Evolutionary conservation across 129 eudicot species (phyloP), one percentile per base, ranked within the genome.

Genomic region (Flaveria trinervia): DNA sequence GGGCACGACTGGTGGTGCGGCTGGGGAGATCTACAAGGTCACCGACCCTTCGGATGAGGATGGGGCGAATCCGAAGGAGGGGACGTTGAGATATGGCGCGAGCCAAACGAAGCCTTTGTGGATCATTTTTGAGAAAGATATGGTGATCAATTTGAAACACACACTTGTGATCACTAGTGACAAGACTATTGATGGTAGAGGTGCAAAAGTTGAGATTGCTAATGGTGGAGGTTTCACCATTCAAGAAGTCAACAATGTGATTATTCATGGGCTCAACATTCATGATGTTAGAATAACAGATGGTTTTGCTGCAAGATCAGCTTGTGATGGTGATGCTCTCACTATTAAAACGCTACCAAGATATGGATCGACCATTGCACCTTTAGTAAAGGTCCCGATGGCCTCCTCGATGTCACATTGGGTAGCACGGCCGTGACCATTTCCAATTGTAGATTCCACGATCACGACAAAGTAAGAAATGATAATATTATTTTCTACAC

Each of bases 121-220:
- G 97, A 87, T 92, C 81, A 77, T 74, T 3, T 92, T 92, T 45
- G 83, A 36, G 0, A 77, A 70, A 17, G 78, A 81, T 54, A 89
- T 92, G 97, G 65, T 72, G 7, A 89, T 92, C 7, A 80, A 7
- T 12, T 80, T 92, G 1, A 56, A 77, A 14, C 86, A 89, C 48
- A 90, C 85, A 77, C 86, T 92, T 1, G 74, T 89, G 2, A 48
- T 92, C 1, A 75, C 66, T 18, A 60, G 79, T 9, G 68, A 92
- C 83, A 92, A 88, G 80, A 92, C 97, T 7, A 89, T 92, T 28
- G 96, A 89, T 65, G 97, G 90, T 9, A 67, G 97, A 22, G 97
- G 97, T 43, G 84, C n/a, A 0, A 71, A 81, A 26, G 87, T 92
- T 30, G 89, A 82, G 70, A 86, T 92, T 49, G 85, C 89, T n/a